Evolutionary conservation across 2,329 filamentous ascomycete species (phyloP), one percentile per base, ranked within the genome.

Genomic region (Cyanodermella asteris): DNA sequence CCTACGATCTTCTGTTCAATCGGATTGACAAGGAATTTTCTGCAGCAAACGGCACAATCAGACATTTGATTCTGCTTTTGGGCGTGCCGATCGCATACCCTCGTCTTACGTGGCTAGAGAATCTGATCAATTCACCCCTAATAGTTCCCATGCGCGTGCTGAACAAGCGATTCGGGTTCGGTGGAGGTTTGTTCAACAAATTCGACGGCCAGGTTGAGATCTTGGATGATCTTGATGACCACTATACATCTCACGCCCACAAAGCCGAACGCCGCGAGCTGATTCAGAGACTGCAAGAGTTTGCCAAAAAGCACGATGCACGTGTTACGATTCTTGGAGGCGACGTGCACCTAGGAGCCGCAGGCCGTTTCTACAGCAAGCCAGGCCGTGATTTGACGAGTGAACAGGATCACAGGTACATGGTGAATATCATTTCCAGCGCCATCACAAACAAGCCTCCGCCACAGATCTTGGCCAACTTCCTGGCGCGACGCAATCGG

Each of bases 91-190:
- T 90, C 37, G 54, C 55, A 2, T 59, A 64, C 34, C 59, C 58
- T 2, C 78, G 84, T 37, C 59, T 93, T 27, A 87, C 82, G n/a
- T 93, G 84, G 84, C 60, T 93, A 4, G 84, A 94, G 45, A 93
- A 91, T 41, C 75, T 93, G 29, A 65, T 94, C 37, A 64, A 64
- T 10, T 90, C 78, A 31, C 82, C 84, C 1, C 37, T 93, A 13
- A 82, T 93, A 41, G 81, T 74, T 0, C 81, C 82, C 0, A 68
- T 93, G 42, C 82, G 81, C 41, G 72, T 94, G 33, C 46, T 93
- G 38, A 87, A 91, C 55, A 76, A 82, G 45, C 68, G 82, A 14
- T 91, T 94, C 36, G 84, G 84, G 28, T 51, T 91, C 22, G 74
- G 74, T 4, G 82, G 81, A 24, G 68, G 70, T 26, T 57, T 93